Conservation (phyloP, 306 rosid genomes). For the Cucurbita pepo region DNA sequence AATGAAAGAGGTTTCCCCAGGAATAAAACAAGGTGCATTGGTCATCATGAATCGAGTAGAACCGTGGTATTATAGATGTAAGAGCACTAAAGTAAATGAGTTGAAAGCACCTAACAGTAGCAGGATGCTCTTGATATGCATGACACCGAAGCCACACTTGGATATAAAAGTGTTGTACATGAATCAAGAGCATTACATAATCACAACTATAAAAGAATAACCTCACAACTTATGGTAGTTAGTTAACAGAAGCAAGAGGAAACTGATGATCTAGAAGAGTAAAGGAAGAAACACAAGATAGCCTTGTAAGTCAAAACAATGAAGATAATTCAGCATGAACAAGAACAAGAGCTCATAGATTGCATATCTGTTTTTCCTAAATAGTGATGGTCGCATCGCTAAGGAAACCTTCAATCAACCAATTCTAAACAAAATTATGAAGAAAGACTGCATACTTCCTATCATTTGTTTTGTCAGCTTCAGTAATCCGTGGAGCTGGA, state of each 20-base stretch:
- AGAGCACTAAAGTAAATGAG: background rate
- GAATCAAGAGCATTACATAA: no score
- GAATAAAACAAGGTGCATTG: background rate
- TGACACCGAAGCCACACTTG: background rate
- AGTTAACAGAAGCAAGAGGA: no score
- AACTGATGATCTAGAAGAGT: no score
- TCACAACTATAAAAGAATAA: no score
- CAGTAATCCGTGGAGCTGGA: conserved; percentile 86
- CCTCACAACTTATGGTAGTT: no score
- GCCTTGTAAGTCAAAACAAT: background rate
- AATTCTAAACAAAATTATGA: background rate
- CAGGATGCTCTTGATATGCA: background rate
- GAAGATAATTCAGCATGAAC: background rate
- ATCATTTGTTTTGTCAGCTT: conserved; percentile 82
- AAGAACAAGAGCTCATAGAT: background rate
- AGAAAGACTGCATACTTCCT: conserved; percentile 35
- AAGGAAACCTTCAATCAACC: conserved; percentile 2
- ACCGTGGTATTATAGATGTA: background rate
- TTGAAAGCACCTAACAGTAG: background rate
- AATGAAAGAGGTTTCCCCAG: background rate
- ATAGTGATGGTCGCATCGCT: background rate
- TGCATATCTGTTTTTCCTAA: background rate
- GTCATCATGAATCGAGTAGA: background rate
- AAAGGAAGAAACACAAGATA: no score
- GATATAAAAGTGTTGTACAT: no score